Evolutionary conservation across 352 stramenopile species (phyloP), one percentile per base, ranked within the genome.

Genomic region (Lagenidium giganteum): DNA sequence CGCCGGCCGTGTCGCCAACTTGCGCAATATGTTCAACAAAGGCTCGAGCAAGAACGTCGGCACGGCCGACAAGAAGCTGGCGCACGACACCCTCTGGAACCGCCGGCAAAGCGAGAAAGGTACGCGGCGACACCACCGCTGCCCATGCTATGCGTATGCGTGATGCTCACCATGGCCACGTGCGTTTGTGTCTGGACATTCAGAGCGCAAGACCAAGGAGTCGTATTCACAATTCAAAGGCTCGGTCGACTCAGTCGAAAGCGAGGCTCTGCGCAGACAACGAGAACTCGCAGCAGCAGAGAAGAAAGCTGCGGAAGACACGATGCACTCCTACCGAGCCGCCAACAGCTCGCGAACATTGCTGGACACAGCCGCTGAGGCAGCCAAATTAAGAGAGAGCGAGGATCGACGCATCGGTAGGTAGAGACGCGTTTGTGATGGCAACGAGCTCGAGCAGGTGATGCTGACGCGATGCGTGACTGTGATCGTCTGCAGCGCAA

Each of bases 21-120:
- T 87, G 33, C 74, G 74, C 37, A 67, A 57, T 34, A 87, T 81
- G 74, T 87, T 87, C 57, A 43, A 59, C 42, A 59, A 59, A 37
- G 42, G 22, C 37, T 24, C 38, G 20, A 51, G 40, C 40, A 37
- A 29, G 29, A 22, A 31, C 27, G 50, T 47, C 22, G 27, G 36
- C 26, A 57, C 47, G 42, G 37, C 50, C 13, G 42, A 57, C 35
- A 47, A 50, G 41, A 56, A 56, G 40, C 26, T 56, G n/a, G 48
- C 48, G 26, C 48, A 33, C 22, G 48, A 56, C 27, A 38, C 47
- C 28, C 46, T 46, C 40, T 56, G 45, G 33, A 56, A 56, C 48
- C 49, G 50, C 42, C 50, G 50, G 23, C 23, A 28, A 6, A 35
- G 33, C 34, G 50, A 57, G 24, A 57, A 51, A 21, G 48, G 50